phyloP scores from a whole-genome alignment of 176 grass and related monocot genomes.

The Musa beccarii region DNA sequence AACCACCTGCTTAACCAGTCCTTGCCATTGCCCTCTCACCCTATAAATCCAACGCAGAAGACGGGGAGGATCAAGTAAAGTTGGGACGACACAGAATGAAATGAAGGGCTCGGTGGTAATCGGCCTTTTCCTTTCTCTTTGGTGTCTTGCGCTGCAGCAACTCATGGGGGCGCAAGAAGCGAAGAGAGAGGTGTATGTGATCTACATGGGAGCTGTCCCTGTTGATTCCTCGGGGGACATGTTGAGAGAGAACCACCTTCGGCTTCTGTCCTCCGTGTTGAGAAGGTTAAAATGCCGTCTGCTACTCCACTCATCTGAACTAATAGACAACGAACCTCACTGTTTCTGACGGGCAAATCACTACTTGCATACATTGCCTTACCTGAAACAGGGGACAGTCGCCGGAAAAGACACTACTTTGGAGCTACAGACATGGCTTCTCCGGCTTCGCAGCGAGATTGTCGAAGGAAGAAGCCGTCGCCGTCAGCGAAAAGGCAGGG shows the following conservation, averaged over 20 bases:
- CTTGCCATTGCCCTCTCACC: neutral
- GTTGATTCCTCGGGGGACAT: constrained; percentile 20
- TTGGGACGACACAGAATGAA: neutral
- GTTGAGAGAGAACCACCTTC: constrained; percentile 47
- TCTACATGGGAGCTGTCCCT: constrained; percentile 81
- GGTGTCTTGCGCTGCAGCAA: neutral
- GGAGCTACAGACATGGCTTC: constrained; percentile 70
- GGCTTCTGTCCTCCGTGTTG: constrained; percentile 46
- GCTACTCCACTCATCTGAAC: neutral
- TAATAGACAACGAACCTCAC: too few relatives aligned
- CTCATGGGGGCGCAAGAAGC: neutral
- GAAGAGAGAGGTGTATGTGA: constrained; percentile 42
- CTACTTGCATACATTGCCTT: neutral
- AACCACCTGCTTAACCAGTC: neutral
- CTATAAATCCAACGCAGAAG: neutral
- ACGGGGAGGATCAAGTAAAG: neutral
- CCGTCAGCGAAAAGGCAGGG: constrained; percentile 30
- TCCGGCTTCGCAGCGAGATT: constrained; percentile 75
- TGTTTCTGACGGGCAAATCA: neutral
- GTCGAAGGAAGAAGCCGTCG: constrained; percentile 39
- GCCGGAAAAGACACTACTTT: constrained; percentile 34
- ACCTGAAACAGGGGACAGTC: constrained; percentile 24
- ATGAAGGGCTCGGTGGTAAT: neutral
- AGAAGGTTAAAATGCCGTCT: constrained; percentile 24
- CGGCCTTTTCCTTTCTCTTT: constrained; percentile 2